Conservation (phyloP, 2,329 filamentous ascomycete species). For the Exutisphaerella laricina region DNA sequence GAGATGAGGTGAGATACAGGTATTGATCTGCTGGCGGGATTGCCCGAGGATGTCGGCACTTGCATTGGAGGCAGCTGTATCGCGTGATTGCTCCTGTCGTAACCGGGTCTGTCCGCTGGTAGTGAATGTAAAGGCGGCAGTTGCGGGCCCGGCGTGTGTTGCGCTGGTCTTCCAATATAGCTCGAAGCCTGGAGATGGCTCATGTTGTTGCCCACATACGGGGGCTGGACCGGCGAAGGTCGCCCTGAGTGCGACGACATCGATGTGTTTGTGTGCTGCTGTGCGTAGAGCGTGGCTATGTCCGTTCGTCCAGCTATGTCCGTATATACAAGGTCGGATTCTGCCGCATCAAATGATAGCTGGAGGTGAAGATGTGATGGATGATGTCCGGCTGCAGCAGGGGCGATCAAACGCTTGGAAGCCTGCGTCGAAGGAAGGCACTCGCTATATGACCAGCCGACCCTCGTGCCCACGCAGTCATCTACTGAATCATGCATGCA, state of each 20-base stretch:
- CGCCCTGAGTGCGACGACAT: constrained; percentile 29
- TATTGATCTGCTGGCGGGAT: constrained; percentile 16
- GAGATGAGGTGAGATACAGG: constrained; percentile 26
- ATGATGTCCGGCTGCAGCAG: too few relatives aligned
- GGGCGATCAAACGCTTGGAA: too few relatives aligned
- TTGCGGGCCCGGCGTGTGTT: constrained; percentile 36
- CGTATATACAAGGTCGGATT: too few relatives aligned
- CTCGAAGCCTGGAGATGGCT: constrained; percentile 38
- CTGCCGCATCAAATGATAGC: neutral
- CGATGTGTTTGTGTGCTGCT: too few relatives aligned
- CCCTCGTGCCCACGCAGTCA: constrained; percentile 13
- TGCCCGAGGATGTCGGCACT: constrained; percentile 34
- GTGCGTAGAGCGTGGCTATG: too few relatives aligned
- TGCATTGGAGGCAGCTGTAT: constrained; percentile 36
- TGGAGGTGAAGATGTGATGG: neutral
- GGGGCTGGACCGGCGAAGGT: constrained; percentile 39
- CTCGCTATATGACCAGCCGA: constrained; percentile 10
- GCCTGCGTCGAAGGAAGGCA: too few relatives aligned
- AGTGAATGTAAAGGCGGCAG: constrained; percentile 33
- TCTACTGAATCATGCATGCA: constrained; percentile 12
- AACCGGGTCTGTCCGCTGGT: constrained; percentile 5
- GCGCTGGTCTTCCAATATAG: constrained; percentile 37
- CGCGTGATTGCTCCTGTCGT: constrained; percentile 16
- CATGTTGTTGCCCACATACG: constrained; percentile 32
- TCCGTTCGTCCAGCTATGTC: neutral